Evolutionary conservation across 441 rosid genomes (phyloP).

Genomic region (Populus hybrid): DNA sequence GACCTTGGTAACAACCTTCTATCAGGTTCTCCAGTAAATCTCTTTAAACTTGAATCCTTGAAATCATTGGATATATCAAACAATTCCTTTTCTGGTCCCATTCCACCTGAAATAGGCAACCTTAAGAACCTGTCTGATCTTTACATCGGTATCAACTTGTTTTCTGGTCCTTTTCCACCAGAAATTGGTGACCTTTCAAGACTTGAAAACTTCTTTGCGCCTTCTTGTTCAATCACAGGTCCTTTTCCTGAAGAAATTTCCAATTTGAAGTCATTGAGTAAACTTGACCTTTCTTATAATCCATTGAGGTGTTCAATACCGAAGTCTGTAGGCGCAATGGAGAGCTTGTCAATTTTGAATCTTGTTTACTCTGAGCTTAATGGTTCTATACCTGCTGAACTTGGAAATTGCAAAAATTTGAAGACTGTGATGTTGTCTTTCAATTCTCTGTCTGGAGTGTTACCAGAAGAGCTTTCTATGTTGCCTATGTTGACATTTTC

Average conservation of each 20-base stretch:
- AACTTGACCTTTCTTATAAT: slow-evolving; percentile 80
- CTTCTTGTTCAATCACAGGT: slow-evolving; percentile 58
- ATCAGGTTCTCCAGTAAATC: slow-evolving; percentile 52
- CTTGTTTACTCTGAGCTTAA: slow-evolving; percentile 59
- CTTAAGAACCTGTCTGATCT: slow-evolving; percentile 57
- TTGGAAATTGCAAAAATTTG: slow-evolving; percentile 64
- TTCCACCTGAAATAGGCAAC: slow-evolving; percentile 63
- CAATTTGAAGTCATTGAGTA: slow-evolving; percentile 38
- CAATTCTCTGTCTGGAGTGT: slow-evolving; percentile 62
- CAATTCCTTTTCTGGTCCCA: slow-evolving; percentile 60
- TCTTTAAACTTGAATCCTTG: slow-evolving; percentile 49
- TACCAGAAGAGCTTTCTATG: slow-evolving; percentile 64
- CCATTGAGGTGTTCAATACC: slow-evolving; percentile 76
- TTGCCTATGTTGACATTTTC: slow-evolving; percentile 66
- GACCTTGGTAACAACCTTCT: slow-evolving; percentile 62
- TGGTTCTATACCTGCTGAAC: slow-evolving; percentile 72
- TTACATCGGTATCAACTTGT: slow-evolving; percentile 63
- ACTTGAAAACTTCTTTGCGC: slow-evolving; percentile 52
- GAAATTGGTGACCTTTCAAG: slow-evolving; percentile 59
- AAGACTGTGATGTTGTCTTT: slow-evolving; percentile 65
- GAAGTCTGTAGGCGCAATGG: slow-evolving; percentile 50
- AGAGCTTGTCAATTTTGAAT: slow-evolving; percentile 49
- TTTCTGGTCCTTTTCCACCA: slow-evolving; percentile 66
- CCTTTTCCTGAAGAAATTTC: slow-evolving; percentile 65
- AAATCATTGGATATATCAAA: slow-evolving; percentile 66